Percentiles rank a stretch among this genome's conserved stretches.
phyloP scores from a whole-genome alignment of 805 yeast species.

The Brettanomyces naardenensis region DNA sequence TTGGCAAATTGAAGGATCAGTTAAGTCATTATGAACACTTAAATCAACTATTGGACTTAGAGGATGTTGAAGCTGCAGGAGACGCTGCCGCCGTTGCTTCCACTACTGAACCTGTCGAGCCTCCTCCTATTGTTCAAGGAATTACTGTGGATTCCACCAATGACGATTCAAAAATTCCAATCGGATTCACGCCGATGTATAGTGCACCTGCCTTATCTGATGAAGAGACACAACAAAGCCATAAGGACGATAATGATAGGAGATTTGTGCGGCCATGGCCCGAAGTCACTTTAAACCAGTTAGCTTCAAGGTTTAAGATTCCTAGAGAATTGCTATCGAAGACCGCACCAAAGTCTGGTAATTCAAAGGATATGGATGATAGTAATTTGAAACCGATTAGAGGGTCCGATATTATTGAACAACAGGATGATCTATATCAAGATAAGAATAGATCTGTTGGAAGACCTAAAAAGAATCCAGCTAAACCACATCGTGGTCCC shows the following conservation, averaged over 20 bases:
- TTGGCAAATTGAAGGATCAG: slow-evolving; percentile 11
- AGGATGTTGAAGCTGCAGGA: slow-evolving; percentile 7
- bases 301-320: slow-evolving; percentile 21
- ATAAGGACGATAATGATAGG: slow-evolving; percentile 13
- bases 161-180: slow-evolving; percentile 7
- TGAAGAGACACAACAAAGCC: slow-evolving; percentile 9
- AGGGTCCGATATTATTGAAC: slow-evolving; percentile 1
- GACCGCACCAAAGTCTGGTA: slow-evolving; percentile 1
- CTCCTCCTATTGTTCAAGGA: slow-evolving; percentile 15
- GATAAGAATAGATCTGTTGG: not conserved
- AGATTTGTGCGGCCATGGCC: slow-evolving; percentile 22
- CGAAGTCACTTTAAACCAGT: slow-evolving; percentile 21
- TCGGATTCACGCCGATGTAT: slow-evolving; percentile 20
- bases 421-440: too few species aligned
- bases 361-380: slow-evolving; percentile 2
- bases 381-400: slow-evolving; percentile 2
- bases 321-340: slow-evolving; percentile 9
- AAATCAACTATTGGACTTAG: slow-evolving; percentile 11
- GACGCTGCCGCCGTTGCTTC: slow-evolving; percentile 1
- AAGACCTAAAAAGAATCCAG: not conserved
- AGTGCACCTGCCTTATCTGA: slow-evolving; percentile 18
- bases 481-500: not conserved
- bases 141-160: slow-evolving; percentile 6
- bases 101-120: slow-evolving; percentile 1
- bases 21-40: slow-evolving; percentile 15